Base-by-base conservation (phyloP, 228 moss, liverwort and hornwort species). In the Sphagnum fallax region DNA sequence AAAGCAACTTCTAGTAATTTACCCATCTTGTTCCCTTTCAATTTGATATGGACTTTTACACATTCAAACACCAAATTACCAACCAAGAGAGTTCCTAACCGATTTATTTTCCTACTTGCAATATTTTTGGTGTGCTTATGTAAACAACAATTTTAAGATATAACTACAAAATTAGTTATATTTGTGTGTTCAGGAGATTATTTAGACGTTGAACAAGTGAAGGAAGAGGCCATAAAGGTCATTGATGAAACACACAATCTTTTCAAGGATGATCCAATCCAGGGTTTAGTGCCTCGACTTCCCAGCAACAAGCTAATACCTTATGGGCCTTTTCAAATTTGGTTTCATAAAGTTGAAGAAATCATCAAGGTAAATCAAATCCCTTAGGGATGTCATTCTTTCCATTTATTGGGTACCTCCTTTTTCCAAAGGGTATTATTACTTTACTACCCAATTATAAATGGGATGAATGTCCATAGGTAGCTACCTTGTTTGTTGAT, bases 211-310 rank as follows among this genome's bases (percentile, higher is more conserved):
- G 76, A 87, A 13, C 70, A 80, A 60, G 83, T 72, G 0, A 78
- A 80, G 72, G 53, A 51, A 5, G 72, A 65, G 70, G 76, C 76
- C 53, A 49, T 83, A 60, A 65, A 83, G 63, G 70, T 60, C 11
- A 52, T 83, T 10, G 52, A 73, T 57, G 81, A 74, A 50, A 60
- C 72, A 50, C 76, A 83, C 16, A 50, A 48, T 9, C 13, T 78
- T 16, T 87, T 78, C 50, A 87, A 87, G 70, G 68, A 68, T 2
- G 83, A 87, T 60, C 78, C 64, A 6, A 61, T 72, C 0, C 76
- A 83, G 63, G 50, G 83, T 49, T 83, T 80, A 71, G 78, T 76
- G 13, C 87, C 87, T 58, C 87, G 87, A 48, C 69, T 83, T 15
- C 80, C 87, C 4, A 72, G 71, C 65, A 73, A 76, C 66, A 76